Percentiles rank a stretch among this genome's conserved stretches.
These are phyloP conservation scores for Aspergillus asperescens DNA, from an alignment of 495 filamentous ascomycete species.

Conservation along the genomic window DNA sequence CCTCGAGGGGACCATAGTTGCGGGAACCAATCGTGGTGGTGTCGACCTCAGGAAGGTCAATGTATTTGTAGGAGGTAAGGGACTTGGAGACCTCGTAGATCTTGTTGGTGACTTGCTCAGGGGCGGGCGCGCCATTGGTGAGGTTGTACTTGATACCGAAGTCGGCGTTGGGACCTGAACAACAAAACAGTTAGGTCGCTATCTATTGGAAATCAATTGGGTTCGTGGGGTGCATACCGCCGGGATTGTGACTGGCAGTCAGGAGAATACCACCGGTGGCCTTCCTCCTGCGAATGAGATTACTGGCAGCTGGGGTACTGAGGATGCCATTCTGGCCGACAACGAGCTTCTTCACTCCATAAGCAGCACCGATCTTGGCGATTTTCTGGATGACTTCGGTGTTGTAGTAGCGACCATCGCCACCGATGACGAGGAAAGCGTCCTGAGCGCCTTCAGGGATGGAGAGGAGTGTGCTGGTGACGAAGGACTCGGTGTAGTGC, in stretches of 20 bases:
- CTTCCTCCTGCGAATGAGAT: conserved; percentile 86
- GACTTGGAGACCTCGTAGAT: conserved; percentile 88
- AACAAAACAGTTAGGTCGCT: neutral
- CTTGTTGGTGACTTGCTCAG: conserved; percentile 94
- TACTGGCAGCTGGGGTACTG: conserved; percentile 91
- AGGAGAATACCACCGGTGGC: conserved; percentile 95
- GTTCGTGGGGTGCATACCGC: conserved; percentile 58
- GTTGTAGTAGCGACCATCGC: conserved; percentile 97
- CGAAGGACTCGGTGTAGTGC: conserved; percentile 93
- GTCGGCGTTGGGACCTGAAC: conserved; percentile 78
- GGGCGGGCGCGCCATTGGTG: conserved; percentile 88
- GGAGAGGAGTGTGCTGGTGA: conserved; percentile 86
- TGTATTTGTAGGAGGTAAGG: conserved; percentile 85
- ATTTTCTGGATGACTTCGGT: conserved; percentile 93
- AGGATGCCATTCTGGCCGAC: conserved; percentile 95
- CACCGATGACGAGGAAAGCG: conserved; percentile 91
- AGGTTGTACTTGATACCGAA: conserved; percentile 99
- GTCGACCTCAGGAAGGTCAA: conserved; percentile 81
- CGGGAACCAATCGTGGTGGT: conserved; percentile 74
- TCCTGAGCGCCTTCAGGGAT: conserved; percentile 91
- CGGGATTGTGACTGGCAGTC: conserved; percentile 97
- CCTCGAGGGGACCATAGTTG: conserved; percentile 78
- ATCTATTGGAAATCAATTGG: neutral
- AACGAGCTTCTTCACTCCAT: conserved; percentile 97
- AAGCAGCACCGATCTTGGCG: conserved; percentile 93